Percentiles rank a stretch among this genome's conserved stretches.
Evolutionary conservation across 1,284 basidiomycete genomes (phyloP).

Genomic region (Xerocomus minutiporus): DNA sequence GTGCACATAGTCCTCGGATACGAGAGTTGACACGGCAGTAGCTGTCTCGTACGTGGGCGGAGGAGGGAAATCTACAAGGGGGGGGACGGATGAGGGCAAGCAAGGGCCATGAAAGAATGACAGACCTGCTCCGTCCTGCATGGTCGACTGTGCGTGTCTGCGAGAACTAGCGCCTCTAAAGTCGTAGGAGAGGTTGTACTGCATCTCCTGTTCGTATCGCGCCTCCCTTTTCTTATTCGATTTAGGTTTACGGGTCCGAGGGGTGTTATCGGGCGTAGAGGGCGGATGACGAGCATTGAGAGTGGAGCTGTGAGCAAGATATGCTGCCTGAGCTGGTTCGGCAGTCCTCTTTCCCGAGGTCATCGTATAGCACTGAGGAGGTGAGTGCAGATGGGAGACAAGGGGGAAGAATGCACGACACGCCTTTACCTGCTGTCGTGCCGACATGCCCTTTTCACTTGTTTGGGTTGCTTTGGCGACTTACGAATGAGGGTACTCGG

Average conservation of each 20-base stretch:
- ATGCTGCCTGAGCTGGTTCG: slow-evolving; percentile 41
- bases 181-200: slow-evolving; percentile 34
- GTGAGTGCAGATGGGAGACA: slow-evolving; percentile 32
- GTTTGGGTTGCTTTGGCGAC: slow-evolving; percentile 28
- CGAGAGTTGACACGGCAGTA: slow-evolving; percentile 29
- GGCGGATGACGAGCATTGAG: slow-evolving; percentile 52
- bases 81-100: slow-evolving; percentile 1
- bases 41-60: slow-evolving; percentile 32
- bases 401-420: slow-evolving; percentile 35
- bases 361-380: slow-evolving; percentile 35
- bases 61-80: slow-evolving; percentile 27
- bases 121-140: slow-evolving; percentile 28
- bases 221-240: slow-evolving; percentile 34
- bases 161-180: slow-evolving; percentile 28
- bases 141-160: slow-evolving; percentile 25
- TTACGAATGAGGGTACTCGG: slow-evolving; percentile 21
- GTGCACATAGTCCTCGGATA: slow-evolving; percentile 31
- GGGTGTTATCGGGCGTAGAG: slow-evolving; percentile 49
- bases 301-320: slow-evolving; percentile 51
- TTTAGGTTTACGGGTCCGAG: slow-evolving; percentile 47
- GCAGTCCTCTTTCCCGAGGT: slow-evolving; percentile 32
- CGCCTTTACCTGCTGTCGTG: slow-evolving; percentile 34
- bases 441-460: slow-evolving; percentile 33
- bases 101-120: background rate
- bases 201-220: slow-evolving; percentile 34